Evolutionary conservation across 2,329 filamentous ascomycete species (phyloP), one percentile per base, ranked within the genome.

Genomic region (Ustulina deusta): DNA sequence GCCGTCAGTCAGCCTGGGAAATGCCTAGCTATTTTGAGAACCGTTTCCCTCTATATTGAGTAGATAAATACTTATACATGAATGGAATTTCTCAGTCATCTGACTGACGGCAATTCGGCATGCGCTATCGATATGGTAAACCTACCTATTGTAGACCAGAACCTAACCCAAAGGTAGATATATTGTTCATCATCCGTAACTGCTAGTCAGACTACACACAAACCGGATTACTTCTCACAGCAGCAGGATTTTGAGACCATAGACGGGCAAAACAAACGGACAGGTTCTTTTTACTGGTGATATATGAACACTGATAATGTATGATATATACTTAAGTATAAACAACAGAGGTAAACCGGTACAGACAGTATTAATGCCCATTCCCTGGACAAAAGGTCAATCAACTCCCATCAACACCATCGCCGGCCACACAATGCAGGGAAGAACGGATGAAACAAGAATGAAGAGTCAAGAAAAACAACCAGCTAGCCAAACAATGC

Each of bases 401-500:
- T 34, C 11, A 3, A 17, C 40, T 42, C n/a, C 29, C 7, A 29
- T 9, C 55, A 34, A 22, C 40, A 38, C 55, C 55, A 34, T 29
- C 13, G 25, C 22, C 51, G 29, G 29, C 29, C 17, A 6, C 32
- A 22, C 32, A 17, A 54, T 54, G 32, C 51, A 13, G 48, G 17
- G 29, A 32, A 3, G 7, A 36, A 42, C 6, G 7, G 4, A 32
- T 15, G 34, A 22, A 34, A 22, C 17, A 34, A 20, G 3, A 40
- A 20, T 3, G 10, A 22, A 22, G 22, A 29, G 25, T 7, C 17
- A 44, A 46, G 25, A 25, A 25, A 44, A 44, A 32, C n/a, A 46
- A 9, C 44, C n/a, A n/a, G 11, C n/a, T 32, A 42, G 20, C 54
- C 10, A 63, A 44, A 27, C 32, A 56, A 63, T 57, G 52, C 61